phyloP scores from a whole-genome alignment of 345 rosid species.

The Erodium maritimum region DNA sequence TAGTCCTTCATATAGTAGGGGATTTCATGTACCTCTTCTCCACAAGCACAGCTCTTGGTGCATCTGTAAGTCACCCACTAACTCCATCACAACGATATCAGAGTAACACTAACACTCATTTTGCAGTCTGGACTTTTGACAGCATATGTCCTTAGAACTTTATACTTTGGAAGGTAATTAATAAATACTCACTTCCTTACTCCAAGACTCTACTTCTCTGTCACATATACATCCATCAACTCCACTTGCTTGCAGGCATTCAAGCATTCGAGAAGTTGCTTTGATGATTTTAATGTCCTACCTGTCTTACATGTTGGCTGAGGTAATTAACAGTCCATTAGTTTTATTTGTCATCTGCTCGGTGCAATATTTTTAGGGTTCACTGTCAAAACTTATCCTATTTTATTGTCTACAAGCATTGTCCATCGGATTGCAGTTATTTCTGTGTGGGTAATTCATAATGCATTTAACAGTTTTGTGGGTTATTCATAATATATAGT shows the following conservation, averaged over 20 bases:
- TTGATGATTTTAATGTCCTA: conserved; percentile 79
- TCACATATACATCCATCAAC: background rate
- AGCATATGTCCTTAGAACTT: conserved; percentile 43
- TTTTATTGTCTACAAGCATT: no score
- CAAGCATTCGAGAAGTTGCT: conserved; percentile 62
- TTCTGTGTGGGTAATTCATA: no score
- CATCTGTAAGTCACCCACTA: conserved; percentile 33
- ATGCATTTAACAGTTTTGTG: no score
- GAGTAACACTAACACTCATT: no score
- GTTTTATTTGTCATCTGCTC: no score
- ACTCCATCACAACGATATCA: no score
- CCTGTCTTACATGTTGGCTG: conserved; percentile 76
- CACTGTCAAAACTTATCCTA: no score
- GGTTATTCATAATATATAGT: no score
- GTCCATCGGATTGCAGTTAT: no score
- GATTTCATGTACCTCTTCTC: conserved; percentile 66
- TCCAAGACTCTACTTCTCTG: no score
- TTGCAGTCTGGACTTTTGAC: conserved; percentile 71
- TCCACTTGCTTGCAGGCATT: conserved; percentile 39
- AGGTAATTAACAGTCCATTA: conserved; percentile 32
- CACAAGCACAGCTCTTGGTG: conserved; percentile 69
- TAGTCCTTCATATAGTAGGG: conserved; percentile 34
- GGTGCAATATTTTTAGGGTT: no score
- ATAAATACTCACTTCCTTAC: background rate
- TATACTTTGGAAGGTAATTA: conserved; percentile 65